Evolutionary conservation across 2,329 filamentous ascomycete genomes (phyloP), one percentile per base, ranked within the genome.

Genomic region (Penicillium sp.): DNA sequence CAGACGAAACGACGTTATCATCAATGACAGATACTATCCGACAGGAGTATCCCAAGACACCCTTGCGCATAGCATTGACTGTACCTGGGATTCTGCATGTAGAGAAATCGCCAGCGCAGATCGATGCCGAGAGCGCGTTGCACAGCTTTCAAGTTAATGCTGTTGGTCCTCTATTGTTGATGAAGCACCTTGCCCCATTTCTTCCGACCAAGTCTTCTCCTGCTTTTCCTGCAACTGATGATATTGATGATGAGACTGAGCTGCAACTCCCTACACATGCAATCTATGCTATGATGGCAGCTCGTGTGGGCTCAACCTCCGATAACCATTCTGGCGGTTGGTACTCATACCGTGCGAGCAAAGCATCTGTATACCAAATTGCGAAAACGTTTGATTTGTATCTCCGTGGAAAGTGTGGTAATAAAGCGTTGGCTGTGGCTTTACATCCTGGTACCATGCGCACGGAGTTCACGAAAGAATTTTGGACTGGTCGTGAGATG

Each of bases 381-480:
- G 85, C 85, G 8, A 90, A 87, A 75, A 88, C 84, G 7, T 86
- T 92, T 60, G 91, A 95, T 70, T 80, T 89, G 27, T 83, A 87
- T 68, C 75, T 95, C 31, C 74, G 74, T 35, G 78, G 81, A 4
- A 79, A 81, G 43, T 81, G 83, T 57, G 85, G 81, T 0, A 82
- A 83, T 0, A 85, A 84, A 51, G 89, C 88, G 0, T 79, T 92
- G 62, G 85, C 86, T 1, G 76, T 96, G 11, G 83, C 83, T 10
- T 81, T 95, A 68, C 91, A 95, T 74, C 91, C 91, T 1, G 91
- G 91, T 3, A 95, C 91, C 1, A 90, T 95, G 49, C 87, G 83
- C 77, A 95, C 91, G 50, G 87, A 83, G 10, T 76, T 96, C 60
- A 91, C 87, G 61, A 82, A 80, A 67, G 86, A 86, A 44, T 95